Evolutionary conservation across 371 early-diverging fungal species (phyloP).

Genomic region (Sporodiniella umbellata): DNA sequence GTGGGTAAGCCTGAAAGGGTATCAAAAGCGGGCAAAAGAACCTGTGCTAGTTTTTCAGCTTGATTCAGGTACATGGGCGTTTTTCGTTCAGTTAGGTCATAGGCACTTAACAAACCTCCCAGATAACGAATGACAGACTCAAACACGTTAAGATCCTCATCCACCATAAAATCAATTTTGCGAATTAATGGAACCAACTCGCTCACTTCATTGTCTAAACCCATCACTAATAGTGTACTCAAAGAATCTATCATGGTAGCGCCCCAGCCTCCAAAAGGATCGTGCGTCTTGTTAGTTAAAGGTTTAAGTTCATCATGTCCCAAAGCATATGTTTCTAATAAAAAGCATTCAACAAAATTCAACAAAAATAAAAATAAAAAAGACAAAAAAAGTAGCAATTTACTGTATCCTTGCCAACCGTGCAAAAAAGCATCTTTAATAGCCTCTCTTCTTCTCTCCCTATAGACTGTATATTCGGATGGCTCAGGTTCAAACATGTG

Average conservation of each 20-base stretch:
- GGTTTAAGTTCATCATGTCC: conserved; percentile 61
- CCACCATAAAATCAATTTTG: conserved; percentile 40
- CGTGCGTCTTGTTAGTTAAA: conserved; percentile 30
- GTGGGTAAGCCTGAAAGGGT: conserved; percentile 59
- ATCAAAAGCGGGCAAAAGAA: conserved; percentile 57
- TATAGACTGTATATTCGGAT: conserved; percentile 7
- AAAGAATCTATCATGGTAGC: conserved; percentile 80
- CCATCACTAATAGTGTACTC: conserved; percentile 81
- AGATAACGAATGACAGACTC: conserved; percentile 89
- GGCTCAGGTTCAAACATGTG: conserved; percentile 19
- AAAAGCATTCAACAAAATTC: background rate
- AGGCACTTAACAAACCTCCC: conserved; percentile 84
- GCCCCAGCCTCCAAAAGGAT: conserved; percentile 77
- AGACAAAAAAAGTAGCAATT: no score
- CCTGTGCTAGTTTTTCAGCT: conserved; percentile 52
- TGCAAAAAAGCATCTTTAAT: conserved; percentile 36
- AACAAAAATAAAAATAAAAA: conserved; percentile 3
- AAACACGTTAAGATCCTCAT: conserved; percentile 65
- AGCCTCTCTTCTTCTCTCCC: conserved; percentile 14
- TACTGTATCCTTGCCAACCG: conserved; percentile 75
- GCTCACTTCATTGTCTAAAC: conserved; percentile 63
- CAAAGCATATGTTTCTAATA: conserved; percentile 46
- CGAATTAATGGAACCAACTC: conserved; percentile 56
- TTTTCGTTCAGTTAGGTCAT: conserved; percentile 58
- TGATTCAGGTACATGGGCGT: conserved; percentile 33